phyloP scores from a whole-genome alignment of 106 monocot species.

The Dendrobium officinale region DNA sequence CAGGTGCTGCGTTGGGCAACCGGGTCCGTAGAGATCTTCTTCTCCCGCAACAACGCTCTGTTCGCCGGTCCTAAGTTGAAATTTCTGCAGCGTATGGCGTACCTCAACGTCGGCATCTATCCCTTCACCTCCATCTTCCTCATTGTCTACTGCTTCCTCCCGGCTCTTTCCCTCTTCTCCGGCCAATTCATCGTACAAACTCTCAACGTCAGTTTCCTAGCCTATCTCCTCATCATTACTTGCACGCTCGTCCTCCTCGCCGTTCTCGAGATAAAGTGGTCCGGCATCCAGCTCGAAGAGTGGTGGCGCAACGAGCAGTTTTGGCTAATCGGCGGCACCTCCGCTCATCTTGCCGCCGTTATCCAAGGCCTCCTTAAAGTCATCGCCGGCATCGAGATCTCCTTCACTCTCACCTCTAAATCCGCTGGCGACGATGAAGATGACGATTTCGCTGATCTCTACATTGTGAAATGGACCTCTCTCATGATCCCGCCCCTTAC shows the following conservation, averaged over 20 bases:
- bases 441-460: slow-evolving; percentile 92
- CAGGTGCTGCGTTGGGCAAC: slow-evolving; percentile 80
- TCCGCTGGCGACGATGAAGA: slow-evolving; percentile 80
- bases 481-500: slow-evolving; percentile 79
- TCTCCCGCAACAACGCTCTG: slow-evolving; percentile 74
- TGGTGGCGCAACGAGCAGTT: slow-evolving; percentile 96
- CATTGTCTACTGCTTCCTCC: slow-evolving; percentile 80
- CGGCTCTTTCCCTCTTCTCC: slow-evolving; percentile 70
- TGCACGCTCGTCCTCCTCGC: slow-evolving; percentile 44
- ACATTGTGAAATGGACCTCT: slow-evolving; percentile 87
- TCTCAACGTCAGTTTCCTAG: slow-evolving; percentile 54
- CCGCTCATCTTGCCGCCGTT: slow-evolving; percentile 72
- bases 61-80: slow-evolving; percentile 58
- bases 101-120: slow-evolving; percentile 91
- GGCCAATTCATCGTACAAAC: slow-evolving; percentile 67
- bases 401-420: slow-evolving; percentile 96
- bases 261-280: slow-evolving; percentile 68
- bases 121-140: slow-evolving; percentile 79
- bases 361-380: slow-evolving; percentile 77
- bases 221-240: slow-evolving; percentile 60
- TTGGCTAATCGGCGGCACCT: slow-evolving; percentile 84
- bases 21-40: slow-evolving; percentile 80
- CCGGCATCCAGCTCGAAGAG: slow-evolving; percentile 60
- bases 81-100: slow-evolving; percentile 59
- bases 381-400: slow-evolving; percentile 92